Conservation (phyloP, 1,284 basidiomycete species). For the Pyrrhoderma noxium region DNA sequence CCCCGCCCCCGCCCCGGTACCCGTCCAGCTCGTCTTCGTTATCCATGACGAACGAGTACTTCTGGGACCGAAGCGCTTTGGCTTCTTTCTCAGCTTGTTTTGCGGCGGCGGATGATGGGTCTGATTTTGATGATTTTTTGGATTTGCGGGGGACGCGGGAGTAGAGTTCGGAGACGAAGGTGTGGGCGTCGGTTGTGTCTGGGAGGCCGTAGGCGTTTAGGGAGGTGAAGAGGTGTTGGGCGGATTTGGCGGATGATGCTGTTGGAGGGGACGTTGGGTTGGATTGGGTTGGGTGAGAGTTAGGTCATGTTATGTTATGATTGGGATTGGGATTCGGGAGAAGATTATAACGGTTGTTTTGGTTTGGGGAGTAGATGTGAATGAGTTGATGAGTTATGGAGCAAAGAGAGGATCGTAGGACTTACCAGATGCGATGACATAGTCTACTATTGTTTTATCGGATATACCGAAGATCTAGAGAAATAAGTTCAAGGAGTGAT, state of each 20-base stretch:
- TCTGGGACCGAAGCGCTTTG: slow-evolving; percentile 62
- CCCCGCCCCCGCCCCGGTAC: slow-evolving; percentile 31
- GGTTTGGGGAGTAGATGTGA: too few relatives aligned
- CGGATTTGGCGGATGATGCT: slow-evolving; percentile 79
- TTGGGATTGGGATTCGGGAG: too few relatives aligned
- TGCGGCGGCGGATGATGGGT: slow-evolving; percentile 34
- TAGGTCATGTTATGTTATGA: too few relatives aligned
- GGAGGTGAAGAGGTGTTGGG: slow-evolving; percentile 68
- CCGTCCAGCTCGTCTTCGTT: slow-evolving; percentile 68
- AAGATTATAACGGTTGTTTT: too few relatives aligned
- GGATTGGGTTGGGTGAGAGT: too few relatives aligned
- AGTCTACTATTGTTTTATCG: slow-evolving; percentile 78
- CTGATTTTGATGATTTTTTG: slow-evolving; percentile 56
- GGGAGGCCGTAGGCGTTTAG: slow-evolving; percentile 77
- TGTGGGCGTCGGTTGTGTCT: slow-evolving; percentile 68
- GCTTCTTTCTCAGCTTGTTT: slow-evolving; percentile 65
- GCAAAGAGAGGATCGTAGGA: slow-evolving; percentile 19
- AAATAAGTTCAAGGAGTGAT: slow-evolving; percentile 4
- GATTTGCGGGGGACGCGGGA: slow-evolving; percentile 64
- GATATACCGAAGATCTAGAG: slow-evolving; percentile 73
- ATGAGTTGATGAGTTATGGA: too few relatives aligned
- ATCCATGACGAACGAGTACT: slow-evolving; percentile 72
- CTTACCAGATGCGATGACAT: slow-evolving; percentile 77
- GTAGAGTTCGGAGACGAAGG: slow-evolving; percentile 76
- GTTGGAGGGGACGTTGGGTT: too few relatives aligned